Percentiles rank a stretch among this genome's conserved stretches.
Conservation (phyloP, 169 alveolate species). For the Cryptosporidium xiaoi region DNA sequence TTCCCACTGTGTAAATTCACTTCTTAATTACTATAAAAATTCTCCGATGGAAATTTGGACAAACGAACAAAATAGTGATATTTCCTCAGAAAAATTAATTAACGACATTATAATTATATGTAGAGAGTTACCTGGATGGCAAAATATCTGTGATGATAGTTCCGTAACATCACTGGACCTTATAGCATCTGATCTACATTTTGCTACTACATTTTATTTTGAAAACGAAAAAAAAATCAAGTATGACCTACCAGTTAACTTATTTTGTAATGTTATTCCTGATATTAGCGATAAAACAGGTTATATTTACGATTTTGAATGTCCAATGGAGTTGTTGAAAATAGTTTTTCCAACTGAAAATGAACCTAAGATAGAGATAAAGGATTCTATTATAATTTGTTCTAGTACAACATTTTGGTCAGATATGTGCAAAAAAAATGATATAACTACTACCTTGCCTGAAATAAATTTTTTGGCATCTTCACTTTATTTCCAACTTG, state of each 20-base stretch:
- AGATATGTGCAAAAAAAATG: constrained; percentile 13
- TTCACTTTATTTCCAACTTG: constrained; percentile 12
- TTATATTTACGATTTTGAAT: constrained; percentile 14
- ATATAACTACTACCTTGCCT: background rate
- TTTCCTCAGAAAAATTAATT: constrained; percentile 25
- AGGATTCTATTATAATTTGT: constrained; percentile 31
- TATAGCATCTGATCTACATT: constrained; percentile 51
- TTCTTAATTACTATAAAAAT: constrained; percentile 11
- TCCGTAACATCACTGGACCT: constrained; percentile 6
- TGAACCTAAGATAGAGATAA: background rate
- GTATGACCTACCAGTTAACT: constrained; percentile 14
- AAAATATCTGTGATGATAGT: constrained; percentile 27
- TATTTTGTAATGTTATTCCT: constrained; percentile 14
- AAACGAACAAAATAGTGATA: constrained; percentile 8
- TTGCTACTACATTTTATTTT: constrained; percentile 6
- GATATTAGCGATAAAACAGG: background rate
- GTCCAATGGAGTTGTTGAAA: constrained; percentile 13
- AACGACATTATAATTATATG: constrained; percentile 42
- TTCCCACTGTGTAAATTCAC: constrained; percentile 58
- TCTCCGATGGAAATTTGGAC: constrained; percentile 59
- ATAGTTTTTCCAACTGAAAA: background rate
- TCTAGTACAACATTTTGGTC: constrained; percentile 58
- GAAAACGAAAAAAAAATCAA: constrained; percentile 2
- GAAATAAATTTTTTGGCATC: constrained; percentile 36
- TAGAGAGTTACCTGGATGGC: constrained; percentile 71